phyloP scores from a whole-genome alignment of 352 stramenopile species.

The Phytopythium aichiense region DNA sequence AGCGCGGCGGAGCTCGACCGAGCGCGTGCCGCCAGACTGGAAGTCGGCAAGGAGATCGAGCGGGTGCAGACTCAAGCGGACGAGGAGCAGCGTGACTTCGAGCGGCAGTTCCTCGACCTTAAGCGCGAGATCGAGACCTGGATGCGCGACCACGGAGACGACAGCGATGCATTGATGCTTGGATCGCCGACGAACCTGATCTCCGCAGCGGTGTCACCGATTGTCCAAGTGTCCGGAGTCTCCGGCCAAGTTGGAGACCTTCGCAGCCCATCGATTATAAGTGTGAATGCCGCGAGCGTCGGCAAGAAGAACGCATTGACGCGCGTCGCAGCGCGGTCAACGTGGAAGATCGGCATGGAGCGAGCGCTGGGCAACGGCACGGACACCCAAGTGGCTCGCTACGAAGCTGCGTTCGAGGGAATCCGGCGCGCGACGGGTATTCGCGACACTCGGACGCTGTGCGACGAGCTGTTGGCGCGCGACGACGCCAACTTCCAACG shows the following conservation, averaged over 20 bases:
- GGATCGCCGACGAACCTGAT: not conserved
- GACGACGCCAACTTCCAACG: constrained; percentile 81
- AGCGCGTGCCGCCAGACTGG: constrained; percentile 38
- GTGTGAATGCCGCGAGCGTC: not conserved
- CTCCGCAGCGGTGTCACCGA: not conserved
- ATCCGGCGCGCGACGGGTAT: constrained; percentile 58
- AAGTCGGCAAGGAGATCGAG: constrained; percentile 41
- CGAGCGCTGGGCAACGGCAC: constrained; percentile 41
- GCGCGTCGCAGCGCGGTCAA: constrained; percentile 50
- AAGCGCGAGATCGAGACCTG: constrained; percentile 52
- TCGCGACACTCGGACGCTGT: constrained; percentile 42
- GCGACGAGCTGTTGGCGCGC: constrained; percentile 43
- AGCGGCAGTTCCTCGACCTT: constrained; percentile 59
- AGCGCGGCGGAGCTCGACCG: constrained; percentile 37
- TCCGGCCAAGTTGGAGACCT: not conserved
- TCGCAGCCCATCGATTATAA: not conserved
- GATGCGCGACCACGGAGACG: constrained; percentile 28
- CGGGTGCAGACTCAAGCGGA: constrained; percentile 45
- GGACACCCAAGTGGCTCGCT: constrained; percentile 47
- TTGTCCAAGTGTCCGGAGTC: not conserved
- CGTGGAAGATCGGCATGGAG: constrained; percentile 76
- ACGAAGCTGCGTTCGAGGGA: constrained; percentile 55
- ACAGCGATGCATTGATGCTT: constrained; percentile 15
- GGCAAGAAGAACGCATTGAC: constrained; percentile 35
- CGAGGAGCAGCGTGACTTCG: constrained; percentile 50